Conservation (phyloP, 2,329 filamentous ascomycete species). For the Pyricularia pennisetigena region DNA sequence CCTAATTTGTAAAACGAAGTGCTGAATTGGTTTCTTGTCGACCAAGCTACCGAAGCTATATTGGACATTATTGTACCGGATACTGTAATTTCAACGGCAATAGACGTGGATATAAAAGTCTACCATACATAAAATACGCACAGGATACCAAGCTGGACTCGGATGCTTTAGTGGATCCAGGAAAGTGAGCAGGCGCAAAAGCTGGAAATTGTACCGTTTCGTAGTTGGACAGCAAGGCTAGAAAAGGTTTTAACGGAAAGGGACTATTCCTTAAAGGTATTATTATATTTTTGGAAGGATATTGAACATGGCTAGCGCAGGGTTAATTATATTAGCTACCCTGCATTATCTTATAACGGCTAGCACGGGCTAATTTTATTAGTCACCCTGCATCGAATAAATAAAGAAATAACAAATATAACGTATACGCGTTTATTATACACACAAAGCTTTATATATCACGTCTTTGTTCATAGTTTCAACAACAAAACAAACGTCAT, state of each 20-base stretch:
- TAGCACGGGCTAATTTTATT: too few relatives aligned
- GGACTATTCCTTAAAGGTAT: not conserved
- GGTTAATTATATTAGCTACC: too few relatives aligned
- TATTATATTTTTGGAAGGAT: not conserved
- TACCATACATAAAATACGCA: not conserved
- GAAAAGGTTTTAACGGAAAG: not conserved
- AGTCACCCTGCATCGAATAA: too few relatives aligned
- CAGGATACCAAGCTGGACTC: not conserved
- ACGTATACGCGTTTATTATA: too few relatives aligned
- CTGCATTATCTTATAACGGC: too few relatives aligned
- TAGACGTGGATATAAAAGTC: not conserved
- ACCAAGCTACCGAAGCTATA: not conserved
- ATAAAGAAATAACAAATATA: too few relatives aligned
- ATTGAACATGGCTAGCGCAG: too few relatives aligned
- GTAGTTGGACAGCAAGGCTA: not conserved
- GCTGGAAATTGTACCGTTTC: not conserved
- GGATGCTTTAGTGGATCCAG: not conserved
- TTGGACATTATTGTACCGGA: not conserved
- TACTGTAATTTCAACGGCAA: not conserved
- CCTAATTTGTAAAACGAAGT: not conserved
- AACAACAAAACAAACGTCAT: too few relatives aligned
- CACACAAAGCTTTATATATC: too few relatives aligned
- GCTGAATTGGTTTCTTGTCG: not conserved
- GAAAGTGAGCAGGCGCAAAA: not conserved
- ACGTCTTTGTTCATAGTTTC: too few relatives aligned